Evolutionary conservation across 495 filamentous ascomycete species (phyloP).

Genomic region (Penicillium pancosmium): DNA sequence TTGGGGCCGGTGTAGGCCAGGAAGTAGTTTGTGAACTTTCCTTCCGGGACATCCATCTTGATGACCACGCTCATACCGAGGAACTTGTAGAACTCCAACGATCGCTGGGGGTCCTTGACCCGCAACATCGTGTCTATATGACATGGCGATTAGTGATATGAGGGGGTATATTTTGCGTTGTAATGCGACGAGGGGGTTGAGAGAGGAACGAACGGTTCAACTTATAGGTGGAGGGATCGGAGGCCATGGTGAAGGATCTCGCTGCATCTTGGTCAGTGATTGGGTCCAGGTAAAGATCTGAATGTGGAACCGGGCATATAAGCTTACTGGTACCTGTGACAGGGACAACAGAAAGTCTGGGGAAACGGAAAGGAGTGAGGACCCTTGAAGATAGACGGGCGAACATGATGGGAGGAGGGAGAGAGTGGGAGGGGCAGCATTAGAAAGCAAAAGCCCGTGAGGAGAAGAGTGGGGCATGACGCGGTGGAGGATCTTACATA

Average conservation of each 20-base stretch:
- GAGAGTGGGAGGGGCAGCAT: slow-evolving; percentile 1
- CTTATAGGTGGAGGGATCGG: slow-evolving; percentile 81
- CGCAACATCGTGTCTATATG: slow-evolving; percentile 69
- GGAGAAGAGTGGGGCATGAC: slow-evolving; percentile 17
- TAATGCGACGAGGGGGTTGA: background rate
- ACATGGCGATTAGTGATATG: slow-evolving; percentile 16
- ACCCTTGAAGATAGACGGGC: slow-evolving; percentile 27
- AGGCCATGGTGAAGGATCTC: slow-evolving; percentile 66
- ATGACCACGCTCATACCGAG: slow-evolving; percentile 86
- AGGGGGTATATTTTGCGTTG: slow-evolving; percentile 8
- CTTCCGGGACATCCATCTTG: slow-evolving; percentile 71
- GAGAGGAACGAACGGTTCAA: slow-evolving; percentile 69
- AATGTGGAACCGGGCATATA: background rate
- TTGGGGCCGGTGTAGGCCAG: slow-evolving; percentile 66
- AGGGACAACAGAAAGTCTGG: slow-evolving; percentile 5
- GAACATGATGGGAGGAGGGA: background rate
- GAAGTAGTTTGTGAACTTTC: slow-evolving; percentile 80
- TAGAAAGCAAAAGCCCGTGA: slow-evolving; percentile 7
- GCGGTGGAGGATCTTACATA: background rate
- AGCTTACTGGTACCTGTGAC: slow-evolving; percentile 2
- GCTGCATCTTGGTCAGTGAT: slow-evolving; percentile 20
- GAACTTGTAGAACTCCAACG: slow-evolving; percentile 92
- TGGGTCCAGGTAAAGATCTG: slow-evolving; percentile 14
- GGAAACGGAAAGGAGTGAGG: slow-evolving; percentile 27
- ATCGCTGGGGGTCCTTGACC: slow-evolving; percentile 90